phyloP scores from a whole-genome alignment of 2,329 filamentous ascomycete species.

The Aspergillus ustus region DNA sequence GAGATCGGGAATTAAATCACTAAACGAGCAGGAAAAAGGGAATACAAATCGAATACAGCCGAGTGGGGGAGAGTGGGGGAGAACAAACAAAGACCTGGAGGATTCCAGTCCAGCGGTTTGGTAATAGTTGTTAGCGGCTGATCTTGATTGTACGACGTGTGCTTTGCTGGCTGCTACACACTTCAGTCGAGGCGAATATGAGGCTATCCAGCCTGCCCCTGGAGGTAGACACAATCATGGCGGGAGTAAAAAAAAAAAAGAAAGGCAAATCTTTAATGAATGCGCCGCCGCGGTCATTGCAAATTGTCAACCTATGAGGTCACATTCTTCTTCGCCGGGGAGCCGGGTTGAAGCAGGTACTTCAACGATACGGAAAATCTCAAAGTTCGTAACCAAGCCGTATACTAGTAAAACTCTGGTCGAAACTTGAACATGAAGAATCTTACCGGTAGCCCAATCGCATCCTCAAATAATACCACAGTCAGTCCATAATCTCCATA shows the following conservation, averaged over 20 bases:
- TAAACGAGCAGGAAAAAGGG: constrained; percentile 7
- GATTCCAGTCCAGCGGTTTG: constrained; percentile 33
- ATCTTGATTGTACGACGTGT: constrained; percentile 16
- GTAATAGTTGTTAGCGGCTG: constrained; percentile 30
- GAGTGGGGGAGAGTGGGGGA: constrained; percentile 24
- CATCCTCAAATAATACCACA: neutral
- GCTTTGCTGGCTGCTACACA: neutral
- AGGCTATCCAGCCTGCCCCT: neutral
- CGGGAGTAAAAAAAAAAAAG: neutral
- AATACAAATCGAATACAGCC: constrained; percentile 14
- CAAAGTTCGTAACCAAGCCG: neutral
- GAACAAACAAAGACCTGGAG: constrained; percentile 16
- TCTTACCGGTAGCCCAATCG: constrained; percentile 7
- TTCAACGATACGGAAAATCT: neutral
- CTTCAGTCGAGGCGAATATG: constrained; percentile 5
- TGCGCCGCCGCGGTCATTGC: neutral
- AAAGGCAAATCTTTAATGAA: neutral
- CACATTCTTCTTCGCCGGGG: constrained; percentile 7
- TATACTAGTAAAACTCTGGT: neutral
- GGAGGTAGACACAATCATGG: constrained; percentile 1
- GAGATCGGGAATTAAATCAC: constrained; percentile 1
- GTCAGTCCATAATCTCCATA: neutral
- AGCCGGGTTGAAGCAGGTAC: constrained; percentile 5
- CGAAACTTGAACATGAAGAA: constrained; percentile 9
- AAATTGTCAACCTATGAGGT: neutral